Evolutionary conservation across 2,329 filamentous ascomycete species (phyloP).

Genomic region (Microcyclospora tardicrescens): DNA sequence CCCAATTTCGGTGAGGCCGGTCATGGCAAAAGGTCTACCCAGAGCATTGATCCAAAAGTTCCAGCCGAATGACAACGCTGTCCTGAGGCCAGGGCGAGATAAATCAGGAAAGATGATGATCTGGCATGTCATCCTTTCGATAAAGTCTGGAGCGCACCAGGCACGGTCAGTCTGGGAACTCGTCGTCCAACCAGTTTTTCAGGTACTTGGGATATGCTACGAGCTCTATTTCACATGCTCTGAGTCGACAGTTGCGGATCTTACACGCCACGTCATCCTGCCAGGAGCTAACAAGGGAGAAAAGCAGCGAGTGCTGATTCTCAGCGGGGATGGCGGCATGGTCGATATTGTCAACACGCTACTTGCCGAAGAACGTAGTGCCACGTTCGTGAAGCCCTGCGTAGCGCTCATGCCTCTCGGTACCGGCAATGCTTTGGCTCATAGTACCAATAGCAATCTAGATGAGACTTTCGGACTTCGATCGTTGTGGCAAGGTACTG

Average conservation of each 20-base stretch:
- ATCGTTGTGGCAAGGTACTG: slow-evolving; percentile 23
- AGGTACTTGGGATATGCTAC: slow-evolving; percentile 33
- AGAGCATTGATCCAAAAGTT: slow-evolving; percentile 12
- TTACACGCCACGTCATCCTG: slow-evolving; percentile 42
- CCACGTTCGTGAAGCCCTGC: slow-evolving; percentile 37
- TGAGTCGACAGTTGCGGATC: slow-evolving; percentile 48
- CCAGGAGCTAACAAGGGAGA: slow-evolving; percentile 35
- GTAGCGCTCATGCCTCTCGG: slow-evolving; percentile 43
- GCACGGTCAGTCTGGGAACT: slow-evolving; percentile 28
- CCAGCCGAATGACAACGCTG: slow-evolving; percentile 9
- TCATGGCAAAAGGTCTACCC: slow-evolving; percentile 14
- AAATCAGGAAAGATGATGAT: slow-evolving; percentile 7
- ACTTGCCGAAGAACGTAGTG: slow-evolving; percentile 18
- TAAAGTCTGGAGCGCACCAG: slow-evolving; percentile 30
- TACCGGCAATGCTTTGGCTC: slow-evolving; percentile 37
- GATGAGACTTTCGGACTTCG: slow-evolving; percentile 30
- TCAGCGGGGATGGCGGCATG: slow-evolving; percentile 80
- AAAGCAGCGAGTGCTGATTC: slow-evolving; percentile 54
- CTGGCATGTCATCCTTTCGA: slow-evolving; percentile 33
- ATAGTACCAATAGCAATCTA: slow-evolving; percentile 27
- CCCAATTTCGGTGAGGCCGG: slow-evolving; percentile 10
- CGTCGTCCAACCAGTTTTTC: slow-evolving; percentile 29
- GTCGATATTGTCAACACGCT: slow-evolving; percentile 69
- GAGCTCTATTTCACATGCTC: slow-evolving; percentile 49
- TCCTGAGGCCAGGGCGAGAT: slow-evolving; percentile 4